Base-by-base conservation (phyloP, 805 yeast genomes). In the Brettanomyces sp. region DNA sequence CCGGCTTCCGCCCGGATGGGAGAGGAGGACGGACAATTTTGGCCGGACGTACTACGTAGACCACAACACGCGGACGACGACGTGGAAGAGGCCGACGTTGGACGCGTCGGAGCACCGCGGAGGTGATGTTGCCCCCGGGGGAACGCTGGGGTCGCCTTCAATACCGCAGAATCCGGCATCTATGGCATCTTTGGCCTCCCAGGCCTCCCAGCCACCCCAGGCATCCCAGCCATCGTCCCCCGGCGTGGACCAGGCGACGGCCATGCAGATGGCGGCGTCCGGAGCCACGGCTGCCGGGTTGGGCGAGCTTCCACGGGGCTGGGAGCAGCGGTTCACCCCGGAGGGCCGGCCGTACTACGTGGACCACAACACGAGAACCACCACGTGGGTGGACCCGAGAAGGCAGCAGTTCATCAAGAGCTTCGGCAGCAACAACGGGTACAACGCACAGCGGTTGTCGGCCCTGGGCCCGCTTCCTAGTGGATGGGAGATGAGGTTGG, bases 351-450 rank as follows among this genome's bases (percentile, higher is more conserved):
- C 98, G 6, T 93, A 93, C 68, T 93, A 90, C 64, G 99, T 93
- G 42, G 99, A 93, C 66, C 99, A 93, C 69, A 93, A 93, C 66
- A 93, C 99, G n/a, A 79, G 99, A 65, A 93, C 99, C 1, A 93
- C 99, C 3, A 93, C 99, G 11, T 93, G 99, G 99, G 99, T 93
- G 41, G 99, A 93, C 66, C 99, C 99, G 53, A 80, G 99, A 68
- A 81, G 99, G 67, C 99, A 93, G 68, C 99, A 93, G 70, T 93
- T 88, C 66, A 93, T 93, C 57, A 84, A 97, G 64, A 88, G 95
- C 50, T 89, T 85, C 64, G 98, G 96, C 25, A 74, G 90, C 77
- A 67, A 80, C 58, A 84, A 96, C 4, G 88, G 96, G 21, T 88
- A 91, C 55, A 96, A 90, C 69, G 98, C 93, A 58, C 99, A 93